Conservation (phyloP, 1,139 yeast genomes). For the Debaryomycetaceae sp. region DNA sequence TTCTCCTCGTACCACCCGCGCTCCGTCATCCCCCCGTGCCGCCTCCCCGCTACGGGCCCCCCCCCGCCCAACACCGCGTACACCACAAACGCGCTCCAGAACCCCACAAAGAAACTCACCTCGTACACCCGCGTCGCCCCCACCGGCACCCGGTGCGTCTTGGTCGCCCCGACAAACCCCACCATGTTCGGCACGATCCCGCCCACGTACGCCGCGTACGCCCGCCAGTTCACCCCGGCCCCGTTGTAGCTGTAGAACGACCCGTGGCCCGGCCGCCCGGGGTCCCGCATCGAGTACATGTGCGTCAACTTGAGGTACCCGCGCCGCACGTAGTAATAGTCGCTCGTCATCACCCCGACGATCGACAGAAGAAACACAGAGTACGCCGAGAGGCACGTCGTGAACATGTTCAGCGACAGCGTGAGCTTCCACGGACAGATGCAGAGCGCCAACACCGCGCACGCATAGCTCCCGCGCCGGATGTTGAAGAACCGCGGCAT, state of each 20-base stretch:
- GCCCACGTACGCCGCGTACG: conserved; percentile 56
- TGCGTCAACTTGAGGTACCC: conserved; percentile 60
- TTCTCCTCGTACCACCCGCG: conserved; percentile 57
- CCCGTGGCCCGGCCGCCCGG: conserved; percentile 17
- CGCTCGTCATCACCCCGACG: conserved; percentile 73
- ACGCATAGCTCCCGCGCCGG: conserved; percentile 62
- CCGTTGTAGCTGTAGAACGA: conserved; percentile 49
- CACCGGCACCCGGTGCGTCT: conserved; percentile 51
- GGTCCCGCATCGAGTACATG: conserved; percentile 37
- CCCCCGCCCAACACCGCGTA: conserved; percentile 40
- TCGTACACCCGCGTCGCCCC: conserved; percentile 70
- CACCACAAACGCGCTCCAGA: conserved; percentile 40
- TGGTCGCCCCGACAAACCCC: conserved; percentile 80
- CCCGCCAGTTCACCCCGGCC: conserved; percentile 74
- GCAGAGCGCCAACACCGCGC: conserved; percentile 67
- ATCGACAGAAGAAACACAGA: conserved; percentile 79
- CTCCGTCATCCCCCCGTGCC: conserved; percentile 38
- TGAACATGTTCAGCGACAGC: conserved; percentile 63
- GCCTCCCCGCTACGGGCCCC: conserved; percentile 53
- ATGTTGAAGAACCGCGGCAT: conserved; percentile 64
- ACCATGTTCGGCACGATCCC: conserved; percentile 78
- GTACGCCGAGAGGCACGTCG: conserved; percentile 77
- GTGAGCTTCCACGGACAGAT: conserved; percentile 87
- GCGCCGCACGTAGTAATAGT: conserved; percentile 67
- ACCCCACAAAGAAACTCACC: conserved; percentile 69